Base-by-base conservation (phyloP, 2,329 filamentous ascomycete species). In the Shiraia sp. region DNA sequence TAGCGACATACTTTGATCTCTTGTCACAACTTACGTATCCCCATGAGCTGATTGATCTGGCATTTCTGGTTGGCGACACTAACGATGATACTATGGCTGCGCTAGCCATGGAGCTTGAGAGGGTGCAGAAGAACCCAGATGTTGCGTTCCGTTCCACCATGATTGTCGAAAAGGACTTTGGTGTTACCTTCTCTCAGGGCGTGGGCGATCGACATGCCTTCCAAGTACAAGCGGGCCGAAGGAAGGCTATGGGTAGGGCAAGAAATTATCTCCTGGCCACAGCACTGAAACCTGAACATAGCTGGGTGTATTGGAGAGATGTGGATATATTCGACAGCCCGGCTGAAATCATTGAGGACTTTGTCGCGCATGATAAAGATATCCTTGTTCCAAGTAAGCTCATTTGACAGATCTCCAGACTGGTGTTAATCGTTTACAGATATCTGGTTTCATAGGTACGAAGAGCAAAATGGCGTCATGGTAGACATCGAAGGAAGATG, bases 241-340 rank as follows among this genome's bases (percentile, higher is more conserved):
- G 93, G 53, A 97, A 92, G 74, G 83, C 86, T 25, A 91, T 99
- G 81, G 93, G 87, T 32, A 84, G 80, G 55, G 93, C 93, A 19
- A 83, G 93, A 57, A 99, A 99, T 70, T 99, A 95, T 70, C 78
- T 99, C 14, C 81, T 99, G 2, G 82, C 84, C 23, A 79, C 89
- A 0, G 86, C 93, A 3, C 68, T 99, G 60, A 95, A 95, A 75
- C 84, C 90, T 0, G 90, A 97, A 48, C 93, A 99, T 68, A 92
- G 90, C 7, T 99, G 93, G 93, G 91, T 97, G 7, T 97, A 96
- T 71, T 99, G 93, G 93, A 83, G 93, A 46, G 93, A 99, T 68
- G 91, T 96, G 35, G 93, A 99, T 70, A 96, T 99, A 58, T 84
- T 88, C 32, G 91, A 99, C 65, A 95, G 87, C 67, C 90, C 92